A percentile compares a stretch with the other conserved stretches of the same genome.
Conservation (phyloP, 495 filamentous ascomycete species). For the Penicillium diatomitis region DNA sequence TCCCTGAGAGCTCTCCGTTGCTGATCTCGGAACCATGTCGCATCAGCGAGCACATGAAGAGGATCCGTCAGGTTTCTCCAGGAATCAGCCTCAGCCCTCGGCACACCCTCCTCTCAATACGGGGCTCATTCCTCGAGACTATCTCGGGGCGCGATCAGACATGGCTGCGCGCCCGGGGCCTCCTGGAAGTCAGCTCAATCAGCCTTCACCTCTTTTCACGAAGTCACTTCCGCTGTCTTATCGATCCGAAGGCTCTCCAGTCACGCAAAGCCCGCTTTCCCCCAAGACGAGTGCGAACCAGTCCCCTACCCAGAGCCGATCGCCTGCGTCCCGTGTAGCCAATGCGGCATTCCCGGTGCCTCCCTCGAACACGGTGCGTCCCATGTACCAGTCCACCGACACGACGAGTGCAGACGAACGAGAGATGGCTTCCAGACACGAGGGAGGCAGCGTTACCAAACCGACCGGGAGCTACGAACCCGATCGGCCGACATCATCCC, state of each 20-base stretch:
- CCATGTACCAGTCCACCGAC: constrained; percentile 9
- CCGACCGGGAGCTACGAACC: constrained; percentile 19
- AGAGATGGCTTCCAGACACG: constrained; percentile 12
- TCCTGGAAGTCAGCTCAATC: constrained; percentile 24
- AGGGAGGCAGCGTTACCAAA: constrained; percentile 15
- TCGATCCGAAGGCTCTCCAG: constrained; percentile 14
- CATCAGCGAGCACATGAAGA: constrained; percentile 29
- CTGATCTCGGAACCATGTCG: constrained; percentile 30
- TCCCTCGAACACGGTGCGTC: constrained; percentile 16
- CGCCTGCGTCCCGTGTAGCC: constrained; percentile 17
- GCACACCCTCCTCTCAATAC: constrained; percentile 12
- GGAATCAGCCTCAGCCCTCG: constrained; percentile 7
- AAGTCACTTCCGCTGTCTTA: constrained; percentile 20
- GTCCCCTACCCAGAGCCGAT: constrained; percentile 16
- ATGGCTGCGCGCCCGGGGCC: constrained; percentile 15
- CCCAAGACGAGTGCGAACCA: constrained; percentile 17
- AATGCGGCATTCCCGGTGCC: constrained; percentile 27
- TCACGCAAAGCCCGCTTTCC: constrained; percentile 25
- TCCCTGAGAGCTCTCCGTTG: constrained; percentile 21
- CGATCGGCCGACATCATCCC: constrained; percentile 25
- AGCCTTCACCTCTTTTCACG: constrained; percentile 29
- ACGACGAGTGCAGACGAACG: constrained; percentile 11
- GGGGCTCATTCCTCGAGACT: constrained; percentile 26
- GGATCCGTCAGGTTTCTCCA: constrained; percentile 12
- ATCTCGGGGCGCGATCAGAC: constrained; percentile 24